These are phyloP conservation scores for Cytospora mali DNA, from an alignment of 2,329 filamentous ascomycete genomes.

Conservation along the genomic window DNA sequence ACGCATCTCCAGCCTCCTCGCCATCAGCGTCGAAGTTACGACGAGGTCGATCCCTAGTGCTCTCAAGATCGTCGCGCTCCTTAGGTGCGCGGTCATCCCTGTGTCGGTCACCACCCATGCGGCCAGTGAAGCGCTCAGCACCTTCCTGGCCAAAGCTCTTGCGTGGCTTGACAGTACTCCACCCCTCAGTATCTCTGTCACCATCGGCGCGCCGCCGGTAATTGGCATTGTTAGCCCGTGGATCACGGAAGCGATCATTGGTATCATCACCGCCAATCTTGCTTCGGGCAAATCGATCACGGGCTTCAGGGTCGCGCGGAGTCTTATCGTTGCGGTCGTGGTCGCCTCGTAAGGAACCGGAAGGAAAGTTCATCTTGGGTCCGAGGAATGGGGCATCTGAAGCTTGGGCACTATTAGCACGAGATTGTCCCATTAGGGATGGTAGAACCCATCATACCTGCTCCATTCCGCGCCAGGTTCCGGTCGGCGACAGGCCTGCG, in stretches of 20 bases:
- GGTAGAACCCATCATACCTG: conserved; percentile 49
- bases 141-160: conserved; percentile 75
- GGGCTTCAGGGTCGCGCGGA: conserved; percentile 52
- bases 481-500: conserved; percentile 56
- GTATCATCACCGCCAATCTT: conserved; percentile 55
- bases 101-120: conserved; percentile 57
- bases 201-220: conserved; percentile 54
- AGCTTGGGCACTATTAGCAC: conserved; percentile 47
- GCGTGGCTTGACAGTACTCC: conserved; percentile 73
- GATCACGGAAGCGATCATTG: conserved; percentile 53
- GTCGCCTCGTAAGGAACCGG: conserved; percentile 60
- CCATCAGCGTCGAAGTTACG: conserved; percentile 55
- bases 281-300: conserved; percentile 63
- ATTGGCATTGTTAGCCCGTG: conserved; percentile 46
- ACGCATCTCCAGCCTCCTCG: conserved; percentile 54
- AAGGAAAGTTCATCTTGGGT: conserved; percentile 81
- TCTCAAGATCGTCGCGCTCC: conserved; percentile 61
- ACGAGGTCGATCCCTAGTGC: conserved; percentile 49
- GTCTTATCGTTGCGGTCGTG: conserved; percentile 58
- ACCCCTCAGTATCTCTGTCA: conserved; percentile 69
- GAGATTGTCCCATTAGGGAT: not conserved
- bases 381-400: conserved; percentile 84
- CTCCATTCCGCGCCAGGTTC: conserved; percentile 57
- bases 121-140: conserved; percentile 69
- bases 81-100: conserved; percentile 49